phyloP scores from a whole-genome alignment of 257 asterid species.

The Solanum piurae region DNA sequence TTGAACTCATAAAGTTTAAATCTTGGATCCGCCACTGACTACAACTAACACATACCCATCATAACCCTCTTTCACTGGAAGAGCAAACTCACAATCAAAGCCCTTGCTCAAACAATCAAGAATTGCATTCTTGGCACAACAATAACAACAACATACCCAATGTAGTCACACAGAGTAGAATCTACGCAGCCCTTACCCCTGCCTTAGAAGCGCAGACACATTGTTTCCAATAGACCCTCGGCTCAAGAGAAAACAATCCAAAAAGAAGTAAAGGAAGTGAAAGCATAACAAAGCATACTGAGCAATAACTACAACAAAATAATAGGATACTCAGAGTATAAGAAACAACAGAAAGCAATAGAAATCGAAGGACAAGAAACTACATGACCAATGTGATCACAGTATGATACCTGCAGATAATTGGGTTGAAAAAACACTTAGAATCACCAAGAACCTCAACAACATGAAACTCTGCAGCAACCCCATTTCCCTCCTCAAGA shows the following conservation, averaged over 20 bases:
- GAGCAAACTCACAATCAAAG: not conserved
- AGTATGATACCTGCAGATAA: conserved; percentile 64
- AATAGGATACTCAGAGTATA: not conserved
- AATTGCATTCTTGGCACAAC: not conserved
- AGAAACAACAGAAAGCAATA: not conserved
- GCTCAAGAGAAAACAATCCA: not conserved
- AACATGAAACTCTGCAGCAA: conserved; percentile 20
- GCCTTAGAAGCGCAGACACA: not conserved
- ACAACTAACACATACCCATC: not conserved
- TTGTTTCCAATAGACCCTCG: not conserved
- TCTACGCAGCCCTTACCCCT: not conserved
- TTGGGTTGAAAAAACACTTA: conserved; percentile 27
- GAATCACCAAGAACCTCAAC: conserved; percentile 20
- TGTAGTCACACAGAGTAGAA: not conserved
- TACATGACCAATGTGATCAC: not conserved
- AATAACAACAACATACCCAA: not conserved
- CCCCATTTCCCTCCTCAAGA: conserved; percentile 38
- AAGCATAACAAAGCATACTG: not conserved
- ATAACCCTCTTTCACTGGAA: not conserved
- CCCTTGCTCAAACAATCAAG: not conserved
- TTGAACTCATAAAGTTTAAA: not conserved
- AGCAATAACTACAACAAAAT: not conserved
- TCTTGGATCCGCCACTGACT: not conserved
- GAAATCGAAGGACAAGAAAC: not conserved
- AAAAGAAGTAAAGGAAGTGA: not conserved